Base-by-base conservation (phyloP, 192 early-diverging fungal genomes). In the Coemansia sp. region DNA sequence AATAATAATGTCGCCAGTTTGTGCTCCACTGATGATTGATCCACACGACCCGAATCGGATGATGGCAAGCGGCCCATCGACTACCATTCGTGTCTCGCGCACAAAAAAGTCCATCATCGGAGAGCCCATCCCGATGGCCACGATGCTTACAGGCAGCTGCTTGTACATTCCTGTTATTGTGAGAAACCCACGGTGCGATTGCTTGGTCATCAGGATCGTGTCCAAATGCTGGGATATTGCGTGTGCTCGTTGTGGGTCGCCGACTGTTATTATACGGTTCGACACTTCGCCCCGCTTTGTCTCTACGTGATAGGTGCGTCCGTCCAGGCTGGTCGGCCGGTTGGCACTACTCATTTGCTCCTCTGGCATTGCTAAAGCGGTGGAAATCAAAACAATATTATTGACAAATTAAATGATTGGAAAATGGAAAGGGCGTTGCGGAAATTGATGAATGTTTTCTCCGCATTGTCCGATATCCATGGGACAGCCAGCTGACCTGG, bases 21-120 rank as follows among this genome's bases (percentile, higher is more conserved):
- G 59, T 4, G 85, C 81, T 3, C 63, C 32, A 0, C 12, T 11
- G 19, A 85, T 84, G 25, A 94, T 78, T 24, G 88, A 90, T 6
- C 94, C 93, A 57, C 95, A 97, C 5, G 92, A 92, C 0, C 95
- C 95, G 56, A 95, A 62, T 24, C 94, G 77, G 49, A 94, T 87
- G 21, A 96, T 92, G 12, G 82, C 65, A 65, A 97, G 60, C 3
- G 90, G 89, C 0, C 95, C 95, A 10, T 84, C 66, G 5, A 88
- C 85, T 4, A 93, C 87, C 37, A 91, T 89, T 39, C 95, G 84
- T 21, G 85, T 83, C 73, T 97, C 95, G 21, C 95, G 85, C 15
- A 97, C 86, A 64, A 97, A 89, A 61, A 97, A 92, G 72, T 97
- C 95, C 87, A 92, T 92, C 88, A 93, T 94, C 3, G 89, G 74